A percentile compares a stretch with the other conserved stretches of the same genome.
These are phyloP conservation scores for Pistacia integerrima DNA, from an alignment of 345 rosid genomes.

Conservation along the genomic window DNA sequence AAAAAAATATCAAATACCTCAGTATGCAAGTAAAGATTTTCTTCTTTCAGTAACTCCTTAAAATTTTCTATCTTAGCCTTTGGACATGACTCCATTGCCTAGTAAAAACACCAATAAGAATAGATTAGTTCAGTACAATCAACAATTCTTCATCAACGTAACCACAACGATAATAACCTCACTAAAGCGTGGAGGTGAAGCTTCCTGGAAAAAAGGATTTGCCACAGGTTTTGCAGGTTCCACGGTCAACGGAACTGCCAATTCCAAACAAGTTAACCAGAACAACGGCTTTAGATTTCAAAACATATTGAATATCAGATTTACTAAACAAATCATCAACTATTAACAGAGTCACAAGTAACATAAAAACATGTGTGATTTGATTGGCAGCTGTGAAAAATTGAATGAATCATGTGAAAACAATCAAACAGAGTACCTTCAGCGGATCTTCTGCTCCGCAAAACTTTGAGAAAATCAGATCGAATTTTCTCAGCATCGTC, in stretches of 20 bases:
- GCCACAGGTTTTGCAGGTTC: slow-evolving; percentile 56
- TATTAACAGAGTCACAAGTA: not conserved
- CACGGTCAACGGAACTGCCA: slow-evolving; percentile 54
- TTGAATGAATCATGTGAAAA: not conserved
- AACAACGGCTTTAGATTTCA: not conserved
- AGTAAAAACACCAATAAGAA: not conserved
- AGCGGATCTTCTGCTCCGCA: slow-evolving; percentile 49
- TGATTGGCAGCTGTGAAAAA: not conserved
- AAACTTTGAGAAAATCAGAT: slow-evolving; percentile 51
- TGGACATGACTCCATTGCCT: slow-evolving; percentile 85
- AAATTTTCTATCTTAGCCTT: slow-evolving; percentile 46
- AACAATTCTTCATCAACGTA: not conserved
- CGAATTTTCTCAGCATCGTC: slow-evolving; percentile 41
- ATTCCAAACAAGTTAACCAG: not conserved
- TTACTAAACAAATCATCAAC: not conserved
- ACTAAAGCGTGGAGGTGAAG: slow-evolving; percentile 39
- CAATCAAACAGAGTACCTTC: slow-evolving; percentile 36
- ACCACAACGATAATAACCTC: slow-evolving; percentile 30
- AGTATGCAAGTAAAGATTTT: slow-evolving; percentile 65
- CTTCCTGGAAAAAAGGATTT: slow-evolving; percentile 59
- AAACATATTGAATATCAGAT: not conserved
- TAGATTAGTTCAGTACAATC: not conserved
- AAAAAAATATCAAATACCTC: slow-evolving; percentile 48
- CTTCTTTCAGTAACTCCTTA: slow-evolving; percentile 63
- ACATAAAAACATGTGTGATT: not conserved